Evolutionary conservation across 257 asterid species (phyloP), one percentile per base, ranked within the genome.

Genomic region (Ligustrum vulgare): DNA sequence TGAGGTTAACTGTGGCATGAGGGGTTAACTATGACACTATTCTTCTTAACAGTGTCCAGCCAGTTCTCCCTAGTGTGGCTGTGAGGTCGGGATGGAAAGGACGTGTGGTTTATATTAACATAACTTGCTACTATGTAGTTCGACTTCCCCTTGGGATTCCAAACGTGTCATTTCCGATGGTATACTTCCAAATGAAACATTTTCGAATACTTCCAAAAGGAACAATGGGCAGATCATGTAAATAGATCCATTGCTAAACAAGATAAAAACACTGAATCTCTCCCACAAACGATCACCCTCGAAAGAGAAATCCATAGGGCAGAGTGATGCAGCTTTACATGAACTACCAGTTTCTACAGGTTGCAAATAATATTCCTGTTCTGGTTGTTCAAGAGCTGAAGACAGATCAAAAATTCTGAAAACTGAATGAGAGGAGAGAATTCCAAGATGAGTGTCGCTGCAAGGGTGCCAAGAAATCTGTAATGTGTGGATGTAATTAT

Each of bases 271-370:
- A 83, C 93, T 92, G 79, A 94, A 91, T 86, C 82, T 86, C 81
- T 94, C 99, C 96, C 98, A 94, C 89, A 94, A 77, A 85, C 92
- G 98, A 78, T 87, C 90, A 13, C 90, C 90, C 33, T 96, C 98
- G 77, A 92, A 94, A 68, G 96, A 85, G 84, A 94, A 94, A 82
- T 87, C 93, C 76, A 91, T 96, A 1, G 98, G 97, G 69, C 96
- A 87, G 79, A 89, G 84, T 56, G 97, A 84, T 51, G 96, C 87
- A 71, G 97, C 96, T 80, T 82, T 85, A 74, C 68, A 66, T 41
- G 87, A 85, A 81, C 80, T 77, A 64, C 97, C 89, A 79, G 82
- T 83, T 78, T 90, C 96, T 77, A 82, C 81, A 28, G 93, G 96
- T 85, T 94, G 99, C 84, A 94, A 84, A 85, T 91, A 94, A 74